Percentiles rank a stretch among this genome's conserved stretches.
These are phyloP conservation scores for Austroboletus festivus DNA, from an alignment of 768 basidiomycete genomes.

Conservation along the genomic window DNA sequence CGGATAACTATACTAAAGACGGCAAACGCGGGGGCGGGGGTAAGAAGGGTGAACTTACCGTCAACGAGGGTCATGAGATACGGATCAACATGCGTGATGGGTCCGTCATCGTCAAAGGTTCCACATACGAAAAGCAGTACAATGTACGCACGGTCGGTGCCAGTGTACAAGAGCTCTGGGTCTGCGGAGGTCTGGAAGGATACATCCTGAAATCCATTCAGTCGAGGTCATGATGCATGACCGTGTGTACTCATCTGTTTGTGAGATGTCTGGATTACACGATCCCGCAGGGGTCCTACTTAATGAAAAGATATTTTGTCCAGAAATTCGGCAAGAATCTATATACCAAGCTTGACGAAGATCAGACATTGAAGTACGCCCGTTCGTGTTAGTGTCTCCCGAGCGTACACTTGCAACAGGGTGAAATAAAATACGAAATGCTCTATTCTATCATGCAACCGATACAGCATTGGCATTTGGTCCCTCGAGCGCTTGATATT, in stretches of 20 bases:
- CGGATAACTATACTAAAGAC: constrained; percentile 66
- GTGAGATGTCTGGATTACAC: too few species aligned
- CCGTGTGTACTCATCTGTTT: too few species aligned
- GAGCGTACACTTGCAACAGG: neutral
- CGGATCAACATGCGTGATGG: constrained; percentile 71
- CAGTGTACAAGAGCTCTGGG: constrained; percentile 97
- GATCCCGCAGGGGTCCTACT: too few species aligned
- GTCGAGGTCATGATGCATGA: constrained; percentile 24
- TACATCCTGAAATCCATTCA: constrained; percentile 77
- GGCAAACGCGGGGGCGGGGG: constrained; percentile 79
- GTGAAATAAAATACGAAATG: neutral
- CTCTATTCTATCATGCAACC: constrained; percentile 1
- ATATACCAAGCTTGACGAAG: too few species aligned
- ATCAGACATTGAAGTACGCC: too few species aligned
- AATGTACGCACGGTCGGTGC: constrained; percentile 74
- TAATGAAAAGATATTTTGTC: too few species aligned
- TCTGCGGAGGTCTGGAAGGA: constrained; percentile 91
- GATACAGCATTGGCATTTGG: neutral
- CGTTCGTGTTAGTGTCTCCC: too few species aligned
- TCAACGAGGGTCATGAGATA: constrained; percentile 65
- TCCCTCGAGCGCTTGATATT: constrained; percentile 18
- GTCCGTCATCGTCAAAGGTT: constrained; percentile 50
- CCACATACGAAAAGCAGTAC: constrained; percentile 54
- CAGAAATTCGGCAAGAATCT: too few species aligned
- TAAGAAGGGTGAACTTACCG: constrained; percentile 77